Percentiles rank a stretch among this genome's conserved stretches.
These are phyloP conservation scores for Chalciporus chontae DNA, from an alignment of 768 basidiomycete species.

Conservation along the genomic window DNA sequence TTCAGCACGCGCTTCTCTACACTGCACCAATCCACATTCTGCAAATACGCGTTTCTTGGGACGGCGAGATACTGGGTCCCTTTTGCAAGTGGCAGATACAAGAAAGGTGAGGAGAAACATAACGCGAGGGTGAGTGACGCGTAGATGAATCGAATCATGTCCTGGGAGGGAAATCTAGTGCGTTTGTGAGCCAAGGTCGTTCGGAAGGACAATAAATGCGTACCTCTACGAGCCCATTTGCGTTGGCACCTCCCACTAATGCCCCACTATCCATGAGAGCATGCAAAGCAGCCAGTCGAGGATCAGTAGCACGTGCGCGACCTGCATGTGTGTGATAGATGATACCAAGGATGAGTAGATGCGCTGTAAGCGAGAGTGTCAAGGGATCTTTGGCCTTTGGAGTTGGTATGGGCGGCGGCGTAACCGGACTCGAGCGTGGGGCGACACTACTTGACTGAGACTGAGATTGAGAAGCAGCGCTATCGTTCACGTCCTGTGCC, in stretches of 20 bases:
- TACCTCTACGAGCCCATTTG: conserved; percentile 40
- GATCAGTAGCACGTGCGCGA: conserved; percentile 42
- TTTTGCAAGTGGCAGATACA: conserved; percentile 60
- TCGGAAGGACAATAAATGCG: conserved; percentile 8
- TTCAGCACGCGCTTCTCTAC: conserved; percentile 40
- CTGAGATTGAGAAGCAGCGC: conserved; percentile 20
- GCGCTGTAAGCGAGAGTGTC: conserved; percentile 45
- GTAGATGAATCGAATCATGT: conserved; percentile 47
- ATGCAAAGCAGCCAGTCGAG: conserved; percentile 57
- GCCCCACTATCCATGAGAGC: conserved; percentile 61
- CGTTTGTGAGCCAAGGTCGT: neutral
- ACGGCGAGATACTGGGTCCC: conserved; percentile 69
- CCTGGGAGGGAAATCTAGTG: conserved; percentile 29
- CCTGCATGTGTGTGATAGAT: conserved; percentile 62
- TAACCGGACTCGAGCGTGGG: neutral
- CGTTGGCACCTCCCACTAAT: conserved; percentile 33
- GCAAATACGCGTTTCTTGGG: conserved; percentile 74
- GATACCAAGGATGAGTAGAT: conserved; percentile 60
- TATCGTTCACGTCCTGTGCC: conserved; percentile 24
- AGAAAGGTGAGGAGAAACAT: conserved; percentile 65
- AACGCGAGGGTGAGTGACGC: conserved; percentile 65
- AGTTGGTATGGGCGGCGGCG: neutral
- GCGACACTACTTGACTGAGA: conserved; percentile 12
- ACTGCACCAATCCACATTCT: conserved; percentile 50
- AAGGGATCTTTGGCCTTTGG: conserved; percentile 29